phyloP scores from a whole-genome alignment of 352 stramenopile species.

The Pythium diclinum region DNA sequence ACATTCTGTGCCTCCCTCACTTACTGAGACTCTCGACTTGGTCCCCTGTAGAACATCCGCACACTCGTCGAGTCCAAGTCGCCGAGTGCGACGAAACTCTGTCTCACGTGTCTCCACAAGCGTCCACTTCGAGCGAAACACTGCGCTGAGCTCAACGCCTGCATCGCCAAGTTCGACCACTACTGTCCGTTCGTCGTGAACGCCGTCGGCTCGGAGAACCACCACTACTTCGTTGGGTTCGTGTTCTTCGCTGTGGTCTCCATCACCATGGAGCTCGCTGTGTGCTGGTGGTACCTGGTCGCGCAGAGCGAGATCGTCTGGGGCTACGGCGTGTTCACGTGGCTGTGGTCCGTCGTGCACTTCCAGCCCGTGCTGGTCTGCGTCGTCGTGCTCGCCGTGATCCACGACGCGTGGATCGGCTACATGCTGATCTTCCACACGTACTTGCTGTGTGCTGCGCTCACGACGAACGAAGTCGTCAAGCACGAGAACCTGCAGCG shows the following conservation, averaged over 20 bases:
- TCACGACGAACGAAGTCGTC: conserved; percentile 82
- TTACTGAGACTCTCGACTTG: too few species aligned
- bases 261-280: conserved; percentile 49
- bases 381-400: conserved; percentile 41
- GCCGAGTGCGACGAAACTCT: conserved; percentile 68
- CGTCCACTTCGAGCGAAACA: conserved; percentile 75
- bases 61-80: conserved; percentile 73
- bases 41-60: conserved; percentile 49
- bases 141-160: conserved; percentile 72
- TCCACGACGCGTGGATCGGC: conserved; percentile 71
- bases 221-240: conserved; percentile 93
- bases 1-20: not conserved
- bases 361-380: conserved; percentile 60
- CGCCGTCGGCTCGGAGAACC: conserved; percentile 94
- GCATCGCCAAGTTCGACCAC: conserved; percentile 83
- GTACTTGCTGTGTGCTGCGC: conserved; percentile 53
- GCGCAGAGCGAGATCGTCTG: conserved; percentile 25
- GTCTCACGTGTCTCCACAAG: conserved; percentile 74
- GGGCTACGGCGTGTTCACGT: conserved; percentile 21
- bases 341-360: conserved; percentile 53
- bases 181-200: conserved; percentile 89
- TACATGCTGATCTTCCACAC: conserved; percentile 71
- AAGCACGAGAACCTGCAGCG: conserved; percentile 55
- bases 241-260: conserved; percentile 65
- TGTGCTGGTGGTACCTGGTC: conserved; percentile 39